Percentiles rank a stretch among this genome's conserved stretches.
phyloP scores from a whole-genome alignment of 1,284 basidiomycete species.

The Trichosporon ovoides region DNA sequence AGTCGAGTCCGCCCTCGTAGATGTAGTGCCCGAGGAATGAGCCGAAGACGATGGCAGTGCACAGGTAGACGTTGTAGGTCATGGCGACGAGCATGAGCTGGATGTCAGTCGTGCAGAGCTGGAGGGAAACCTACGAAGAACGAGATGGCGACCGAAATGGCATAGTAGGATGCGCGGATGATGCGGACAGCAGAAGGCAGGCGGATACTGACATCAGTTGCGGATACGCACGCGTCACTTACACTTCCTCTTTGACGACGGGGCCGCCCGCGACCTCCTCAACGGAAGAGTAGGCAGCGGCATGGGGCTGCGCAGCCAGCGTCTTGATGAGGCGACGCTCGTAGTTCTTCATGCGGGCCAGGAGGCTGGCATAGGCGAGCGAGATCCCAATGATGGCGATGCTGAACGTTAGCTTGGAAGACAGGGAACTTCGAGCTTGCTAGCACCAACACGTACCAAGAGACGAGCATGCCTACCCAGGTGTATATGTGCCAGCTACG shows the following conservation, averaged over 20 bases:
- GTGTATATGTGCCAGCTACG: slow-evolving; percentile 44
- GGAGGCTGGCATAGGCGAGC: slow-evolving; percentile 38
- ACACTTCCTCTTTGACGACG: slow-evolving; percentile 28
- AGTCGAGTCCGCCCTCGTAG: slow-evolving; percentile 45
- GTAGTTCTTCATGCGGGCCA: slow-evolving; percentile 31
- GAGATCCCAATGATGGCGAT: slow-evolving; percentile 37
- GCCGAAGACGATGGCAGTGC: slow-evolving; percentile 46
- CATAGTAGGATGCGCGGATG: slow-evolving; percentile 38
- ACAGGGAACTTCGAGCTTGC: neutral
- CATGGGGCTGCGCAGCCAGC: slow-evolving; percentile 24
- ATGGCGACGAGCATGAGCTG: slow-evolving; percentile 52
- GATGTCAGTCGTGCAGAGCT: neutral
- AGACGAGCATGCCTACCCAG: slow-evolving; percentile 38
- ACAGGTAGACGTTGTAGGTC: slow-evolving; percentile 50
- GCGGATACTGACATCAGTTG: slow-evolving; percentile 19
- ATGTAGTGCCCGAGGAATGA: slow-evolving; percentile 46
- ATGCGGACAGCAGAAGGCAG: slow-evolving; percentile 25
- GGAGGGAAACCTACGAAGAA: slow-evolving; percentile 40
- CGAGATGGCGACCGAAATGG: slow-evolving; percentile 39
- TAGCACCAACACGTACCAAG: slow-evolving; percentile 31
- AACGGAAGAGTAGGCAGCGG: slow-evolving; percentile 28
- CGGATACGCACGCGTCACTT: slow-evolving; percentile 19
- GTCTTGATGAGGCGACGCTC: slow-evolving; percentile 34
- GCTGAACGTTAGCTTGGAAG: slow-evolving; percentile 20
- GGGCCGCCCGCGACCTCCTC: slow-evolving; percentile 24